Conservation (phyloP, 352 stramenopile genomes). For the Phytophthora pisi region DNA sequence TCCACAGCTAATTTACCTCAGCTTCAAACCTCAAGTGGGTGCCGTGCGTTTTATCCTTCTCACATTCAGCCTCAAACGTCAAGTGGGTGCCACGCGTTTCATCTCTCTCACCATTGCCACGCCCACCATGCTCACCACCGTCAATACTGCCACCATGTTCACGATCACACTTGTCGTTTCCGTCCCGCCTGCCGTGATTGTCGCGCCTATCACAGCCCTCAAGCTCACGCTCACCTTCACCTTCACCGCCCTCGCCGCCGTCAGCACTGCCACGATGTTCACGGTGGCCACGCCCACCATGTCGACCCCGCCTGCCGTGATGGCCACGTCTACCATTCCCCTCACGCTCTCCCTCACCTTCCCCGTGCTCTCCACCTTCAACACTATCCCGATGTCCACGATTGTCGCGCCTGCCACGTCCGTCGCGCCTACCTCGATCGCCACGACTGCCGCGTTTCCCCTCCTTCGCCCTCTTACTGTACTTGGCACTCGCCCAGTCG, state of each 20-base stretch:
- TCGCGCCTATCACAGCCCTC: background rate
- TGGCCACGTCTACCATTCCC: background rate
- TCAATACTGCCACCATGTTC: background rate
- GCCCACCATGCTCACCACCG: background rate
- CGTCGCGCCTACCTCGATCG: background rate
- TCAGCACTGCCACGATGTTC: too few relatives aligned
- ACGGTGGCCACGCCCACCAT: background rate
- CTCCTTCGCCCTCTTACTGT: slow-evolving; percentile 41
- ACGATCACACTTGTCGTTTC: background rate
- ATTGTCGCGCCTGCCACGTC: slow-evolving; percentile 1
- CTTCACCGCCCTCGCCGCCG: background rate
- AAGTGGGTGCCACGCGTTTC: background rate
- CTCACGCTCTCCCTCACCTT: background rate
- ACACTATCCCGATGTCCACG: background rate
- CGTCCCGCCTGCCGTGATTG: background rate
- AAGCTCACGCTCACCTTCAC: too few relatives aligned
- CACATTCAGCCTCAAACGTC: slow-evolving; percentile 7
- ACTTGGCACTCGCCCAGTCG: slow-evolving; percentile 71
- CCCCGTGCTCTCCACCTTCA: background rate
- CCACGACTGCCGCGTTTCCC: slow-evolving; percentile 1
- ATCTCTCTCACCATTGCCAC: background rate
- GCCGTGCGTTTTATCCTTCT: background rate
- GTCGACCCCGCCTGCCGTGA: background rate
- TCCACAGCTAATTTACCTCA: background rate
- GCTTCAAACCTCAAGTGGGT: slow-evolving; percentile 7